Evolutionary conservation across 495 filamentous ascomycete species (phyloP), one percentile per base, ranked within the genome.

Genomic region (Chaetomium tenue): DNA sequence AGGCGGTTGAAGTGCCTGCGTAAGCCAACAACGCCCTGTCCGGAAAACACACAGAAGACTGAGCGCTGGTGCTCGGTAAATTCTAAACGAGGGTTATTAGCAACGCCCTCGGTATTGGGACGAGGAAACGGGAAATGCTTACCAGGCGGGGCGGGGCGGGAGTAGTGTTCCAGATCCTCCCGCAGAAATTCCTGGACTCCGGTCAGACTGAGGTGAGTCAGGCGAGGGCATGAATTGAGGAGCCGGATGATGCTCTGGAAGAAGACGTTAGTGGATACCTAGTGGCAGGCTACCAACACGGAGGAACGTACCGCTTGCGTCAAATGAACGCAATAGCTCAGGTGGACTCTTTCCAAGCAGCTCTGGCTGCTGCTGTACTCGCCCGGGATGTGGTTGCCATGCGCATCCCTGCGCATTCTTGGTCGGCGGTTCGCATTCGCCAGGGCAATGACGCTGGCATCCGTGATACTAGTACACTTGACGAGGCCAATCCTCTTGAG

Each of bases 21-120:
- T 5, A 99, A 84, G 54, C 83, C 81, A 39, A 79, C 80, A 30
- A 99, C 95, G 23, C 92, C 93, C 42, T 84, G 79, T 12, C 95
- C 94, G 20, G 92, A 96, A 76, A 98, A 99, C 48, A 99, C 95
- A 73, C 95, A 99, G 74, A 95, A 99, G 23, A 98, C 91, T 11
- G 90, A 87, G 61, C 94, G 87, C 73, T 99, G 94, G 70, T 97
- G 92, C 8, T 93, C 88, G 39, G 92, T 98, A 72, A 99, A 99
- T 76, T 97, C 95, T 88, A 56, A 25, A 58, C 8, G 52, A 12
- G n/a, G 6, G 23, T 12, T 18, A 60, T 80, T 70, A 81, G 77
- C 28, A 65, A 25, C 23, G 13, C 0, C 9, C 33, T 6, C 1
- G 33, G 46, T 3, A 8, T 40, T 16, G 13, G 22, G 8, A 0